Percentiles rank a stretch among this genome's conserved stretches.
Conservation (phyloP, 2,329 filamentous ascomycete genomes). For the Helicocarpus griseus region DNA sequence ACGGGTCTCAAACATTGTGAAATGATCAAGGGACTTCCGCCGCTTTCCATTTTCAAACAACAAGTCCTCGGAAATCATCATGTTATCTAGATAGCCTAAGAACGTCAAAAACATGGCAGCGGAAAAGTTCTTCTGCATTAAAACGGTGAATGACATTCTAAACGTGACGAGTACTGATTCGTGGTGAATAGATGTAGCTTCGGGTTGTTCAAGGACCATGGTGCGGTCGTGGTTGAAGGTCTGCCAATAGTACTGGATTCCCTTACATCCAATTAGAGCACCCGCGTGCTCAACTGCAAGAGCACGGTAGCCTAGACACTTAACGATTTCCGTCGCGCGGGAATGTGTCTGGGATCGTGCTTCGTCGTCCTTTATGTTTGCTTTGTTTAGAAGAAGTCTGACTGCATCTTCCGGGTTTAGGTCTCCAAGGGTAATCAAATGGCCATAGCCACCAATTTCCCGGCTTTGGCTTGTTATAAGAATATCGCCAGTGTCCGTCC, state of each 20-base stretch:
- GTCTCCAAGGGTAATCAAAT: not conserved
- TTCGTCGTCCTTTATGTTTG: not conserved
- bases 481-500: not conserved
- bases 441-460: not conserved
- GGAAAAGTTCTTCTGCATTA: not conserved
- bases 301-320: not conserved
- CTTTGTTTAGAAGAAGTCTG: not conserved
- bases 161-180: not conserved
- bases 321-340: not conserved
- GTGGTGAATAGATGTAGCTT: not conserved
- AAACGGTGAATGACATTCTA: not conserved
- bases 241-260: not conserved
- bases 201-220: not conserved
- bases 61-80: not conserved
- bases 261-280: not conserved
- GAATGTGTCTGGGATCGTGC: not conserved
- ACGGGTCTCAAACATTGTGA: not conserved
- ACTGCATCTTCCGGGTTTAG: not conserved
- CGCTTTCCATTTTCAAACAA: not conserved
- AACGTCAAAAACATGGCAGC: not conserved
- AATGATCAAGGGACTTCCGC: not conserved
- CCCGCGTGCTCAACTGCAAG: not conserved
- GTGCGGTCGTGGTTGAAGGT: not conserved
- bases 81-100: not conserved
- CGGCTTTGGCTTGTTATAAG: not conserved